These are phyloP conservation scores for Ceratocystis variospora DNA, from an alignment of 2,329 filamentous ascomycete species.

Conservation along the genomic window DNA sequence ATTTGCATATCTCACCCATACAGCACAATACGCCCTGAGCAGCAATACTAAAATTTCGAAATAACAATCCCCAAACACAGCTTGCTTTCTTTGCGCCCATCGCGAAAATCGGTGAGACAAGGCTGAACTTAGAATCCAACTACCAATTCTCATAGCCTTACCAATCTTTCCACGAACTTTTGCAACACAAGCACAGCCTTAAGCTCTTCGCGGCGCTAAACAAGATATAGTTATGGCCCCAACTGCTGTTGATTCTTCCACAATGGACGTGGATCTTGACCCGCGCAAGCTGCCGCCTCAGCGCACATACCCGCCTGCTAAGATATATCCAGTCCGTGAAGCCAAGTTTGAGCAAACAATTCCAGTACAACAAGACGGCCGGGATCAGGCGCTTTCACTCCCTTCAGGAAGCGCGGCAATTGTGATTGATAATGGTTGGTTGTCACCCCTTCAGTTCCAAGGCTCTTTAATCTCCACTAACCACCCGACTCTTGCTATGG, in stretches of 20 bases:
- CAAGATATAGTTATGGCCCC: slow-evolving; percentile 35
- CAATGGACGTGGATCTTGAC: slow-evolving; percentile 27
- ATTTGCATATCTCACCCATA: not conserved
- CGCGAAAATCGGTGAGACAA: slow-evolving; percentile 16
- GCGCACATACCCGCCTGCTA: slow-evolving; percentile 39
- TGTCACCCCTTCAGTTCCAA: not conserved
- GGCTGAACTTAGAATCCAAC: slow-evolving; percentile 13
- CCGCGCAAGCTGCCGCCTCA: slow-evolving; percentile 30
- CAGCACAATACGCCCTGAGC: not conserved
- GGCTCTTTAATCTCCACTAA: slow-evolving; percentile 18
- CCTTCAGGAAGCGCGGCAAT: slow-evolving; percentile 56
- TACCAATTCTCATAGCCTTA: slow-evolving; percentile 7
- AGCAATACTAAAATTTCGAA: not conserved
- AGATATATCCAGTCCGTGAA: slow-evolving; percentile 49
- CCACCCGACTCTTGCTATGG: not conserved
- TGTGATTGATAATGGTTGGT: slow-evolving; percentile 89
- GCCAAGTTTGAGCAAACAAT: slow-evolving; percentile 45
- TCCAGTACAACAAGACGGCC: slow-evolving; percentile 49
- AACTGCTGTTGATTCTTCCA: slow-evolving; percentile 33
- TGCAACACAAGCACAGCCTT: not conserved
- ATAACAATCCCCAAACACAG: not conserved
- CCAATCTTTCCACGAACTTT: not conserved
- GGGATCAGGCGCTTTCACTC: slow-evolving; percentile 48
- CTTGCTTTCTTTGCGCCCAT: slow-evolving; percentile 14
- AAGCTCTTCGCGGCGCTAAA: slow-evolving; percentile 17